Evolutionary conservation across 176 grass and related monocot species (phyloP).

Genomic region (Cymbopogon citratus): DNA sequence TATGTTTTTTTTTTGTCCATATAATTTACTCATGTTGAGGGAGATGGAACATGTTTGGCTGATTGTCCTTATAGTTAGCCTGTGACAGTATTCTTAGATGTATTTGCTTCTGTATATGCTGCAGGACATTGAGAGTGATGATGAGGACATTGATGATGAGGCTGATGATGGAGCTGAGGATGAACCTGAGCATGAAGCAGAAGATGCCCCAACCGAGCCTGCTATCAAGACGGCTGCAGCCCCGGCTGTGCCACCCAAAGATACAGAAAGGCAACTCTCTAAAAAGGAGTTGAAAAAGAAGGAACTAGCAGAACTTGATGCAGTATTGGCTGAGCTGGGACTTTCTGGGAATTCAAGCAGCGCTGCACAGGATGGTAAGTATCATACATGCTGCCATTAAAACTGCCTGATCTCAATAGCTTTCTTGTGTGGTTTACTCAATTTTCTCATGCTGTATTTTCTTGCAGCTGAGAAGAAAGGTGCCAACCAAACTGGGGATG

Average conservation of each 20-base stretch:
- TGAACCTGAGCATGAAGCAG: constrained; percentile 55
- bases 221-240: constrained; percentile 35
- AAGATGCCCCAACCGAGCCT: constrained; percentile 29
- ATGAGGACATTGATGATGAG: constrained; percentile 75
- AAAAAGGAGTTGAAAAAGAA: constrained; percentile 99
- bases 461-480: constrained; percentile 51
- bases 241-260: constrained; percentile 55
- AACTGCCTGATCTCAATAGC: not conserved
- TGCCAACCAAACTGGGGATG: constrained; percentile 49
- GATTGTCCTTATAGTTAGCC: not conserved
- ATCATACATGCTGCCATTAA: not conserved
- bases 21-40: not conserved
- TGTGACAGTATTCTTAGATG: constrained; percentile 26
- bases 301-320: constrained; percentile 92
- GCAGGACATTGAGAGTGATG: constrained; percentile 89
- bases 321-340: constrained; percentile 84
- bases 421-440: not conserved
- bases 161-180: constrained; percentile 70
- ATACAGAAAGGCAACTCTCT: constrained; percentile 89
- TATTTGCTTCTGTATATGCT: constrained; percentile 11
- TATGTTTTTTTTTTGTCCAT: too few relatives aligned
- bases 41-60: not conserved
- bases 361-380: constrained; percentile 35
- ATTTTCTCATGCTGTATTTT: constrained; percentile 3
- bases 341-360: constrained; percentile 52